Evolutionary conservation across 2,329 filamentous ascomycete species (phyloP).

Genomic region (Didymella keratinophila): DNA sequence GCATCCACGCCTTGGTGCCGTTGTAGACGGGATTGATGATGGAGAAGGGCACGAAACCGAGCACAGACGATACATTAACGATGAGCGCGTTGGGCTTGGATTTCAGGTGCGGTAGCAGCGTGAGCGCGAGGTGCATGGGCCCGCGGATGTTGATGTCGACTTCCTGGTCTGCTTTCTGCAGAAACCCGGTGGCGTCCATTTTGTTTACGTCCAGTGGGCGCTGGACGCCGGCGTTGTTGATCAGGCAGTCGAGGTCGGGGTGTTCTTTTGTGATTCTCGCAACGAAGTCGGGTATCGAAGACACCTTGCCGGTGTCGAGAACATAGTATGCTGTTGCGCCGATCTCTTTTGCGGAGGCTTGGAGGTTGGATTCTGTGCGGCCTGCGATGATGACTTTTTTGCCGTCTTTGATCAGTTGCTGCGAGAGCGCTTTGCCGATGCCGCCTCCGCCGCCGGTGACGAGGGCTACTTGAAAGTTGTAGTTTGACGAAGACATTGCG

Average conservation of each 20-base stretch:
- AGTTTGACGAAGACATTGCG: slow-evolving; percentile 32
- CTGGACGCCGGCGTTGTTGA: slow-evolving; percentile 69
- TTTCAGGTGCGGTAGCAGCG: slow-evolving; percentile 60
- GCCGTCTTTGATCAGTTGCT: slow-evolving; percentile 54
- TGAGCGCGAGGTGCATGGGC: slow-evolving; percentile 63
- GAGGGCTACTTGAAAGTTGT: slow-evolving; percentile 56
- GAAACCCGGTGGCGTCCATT: slow-evolving; percentile 51
- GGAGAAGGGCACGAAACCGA: slow-evolving; percentile 62
- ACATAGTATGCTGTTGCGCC: slow-evolving; percentile 61
- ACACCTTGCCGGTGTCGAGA: slow-evolving; percentile 59
- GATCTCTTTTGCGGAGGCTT: slow-evolving; percentile 54
- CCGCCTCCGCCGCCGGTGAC: slow-evolving; percentile 58
- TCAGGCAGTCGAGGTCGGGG: slow-evolving; percentile 64
- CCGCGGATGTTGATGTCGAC: slow-evolving; percentile 67
- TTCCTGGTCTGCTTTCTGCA: slow-evolving; percentile 62
- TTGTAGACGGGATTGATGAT: slow-evolving; percentile 67
- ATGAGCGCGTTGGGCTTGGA: slow-evolving; percentile 54
- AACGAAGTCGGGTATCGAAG: slow-evolving; percentile 56
- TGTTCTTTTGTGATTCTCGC: slow-evolving; percentile 58
- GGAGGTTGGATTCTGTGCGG: slow-evolving; percentile 63
- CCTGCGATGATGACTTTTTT: slow-evolving; percentile 63
- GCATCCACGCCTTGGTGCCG: slow-evolving; percentile 66
- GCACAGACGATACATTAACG: slow-evolving; percentile 63
- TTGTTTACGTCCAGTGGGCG: slow-evolving; percentile 59
- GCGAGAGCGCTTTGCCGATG: slow-evolving; percentile 59